Evolutionary conservation across 345 rosid genomes (phyloP).

Genomic region (Gossypium australe): DNA sequence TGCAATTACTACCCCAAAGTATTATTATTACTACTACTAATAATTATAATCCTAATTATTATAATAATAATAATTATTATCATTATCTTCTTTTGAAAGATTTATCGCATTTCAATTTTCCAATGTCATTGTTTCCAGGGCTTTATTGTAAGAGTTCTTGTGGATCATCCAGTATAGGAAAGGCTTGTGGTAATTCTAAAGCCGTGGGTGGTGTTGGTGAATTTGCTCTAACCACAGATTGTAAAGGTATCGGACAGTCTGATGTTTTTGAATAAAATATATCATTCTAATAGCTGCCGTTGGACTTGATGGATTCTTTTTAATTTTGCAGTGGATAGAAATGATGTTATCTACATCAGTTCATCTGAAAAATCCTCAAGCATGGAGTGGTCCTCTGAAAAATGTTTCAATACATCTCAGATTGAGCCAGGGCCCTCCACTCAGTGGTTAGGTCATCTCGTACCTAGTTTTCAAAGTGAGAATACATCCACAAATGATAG

Average conservation of each 20-base stretch:
- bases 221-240: slow-evolving; percentile 31
- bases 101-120: slow-evolving; percentile 20
- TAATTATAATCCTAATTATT: too few relatives aligned
- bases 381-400: slow-evolving; percentile 32
- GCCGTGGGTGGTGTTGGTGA: slow-evolving; percentile 30
- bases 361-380: slow-evolving; percentile 37
- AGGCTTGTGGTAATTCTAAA: slow-evolving; percentile 30
- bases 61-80: too few relatives aligned
- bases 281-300: slow-evolving; percentile 10
- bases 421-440: slow-evolving; percentile 36
- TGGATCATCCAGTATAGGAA: slow-evolving; percentile 21
- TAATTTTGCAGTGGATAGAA: slow-evolving; percentile 40
- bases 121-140: slow-evolving; percentile 36
- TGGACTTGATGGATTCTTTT: slow-evolving; percentile 9
- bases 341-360: slow-evolving; percentile 40
- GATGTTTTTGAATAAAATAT: slow-evolving; percentile 8
- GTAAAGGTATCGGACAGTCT: slow-evolving; percentile 43
- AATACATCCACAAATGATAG: slow-evolving; percentile 35
- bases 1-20: background rate
- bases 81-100: background rate
- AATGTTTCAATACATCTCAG: slow-evolving; percentile 39
- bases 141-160: slow-evolving; percentile 37
- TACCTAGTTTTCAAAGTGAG: slow-evolving; percentile 46
- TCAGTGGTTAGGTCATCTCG: slow-evolving; percentile 33
- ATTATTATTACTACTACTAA: too few relatives aligned